These are phyloP conservation scores for Alnus rubra DNA, from an alignment of 306 rosid genomes.

Conservation along the genomic window DNA sequence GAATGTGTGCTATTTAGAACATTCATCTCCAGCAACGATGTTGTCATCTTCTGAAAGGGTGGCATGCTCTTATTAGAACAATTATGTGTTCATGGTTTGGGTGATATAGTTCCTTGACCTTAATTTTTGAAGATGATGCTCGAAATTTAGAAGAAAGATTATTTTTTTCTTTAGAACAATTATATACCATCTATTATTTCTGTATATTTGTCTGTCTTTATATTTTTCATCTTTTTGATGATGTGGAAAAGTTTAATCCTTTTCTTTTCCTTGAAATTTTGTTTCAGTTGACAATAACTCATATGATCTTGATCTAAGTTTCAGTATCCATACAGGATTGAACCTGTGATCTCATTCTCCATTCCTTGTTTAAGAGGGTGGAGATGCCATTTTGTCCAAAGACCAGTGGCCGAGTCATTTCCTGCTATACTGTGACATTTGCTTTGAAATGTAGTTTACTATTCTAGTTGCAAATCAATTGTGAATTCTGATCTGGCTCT, in stretches of 20 bases:
- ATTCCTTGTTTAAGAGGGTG: not conserved
- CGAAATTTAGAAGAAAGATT: not conserved
- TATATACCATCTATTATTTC: not conserved
- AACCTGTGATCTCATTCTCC: not conserved
- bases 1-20: not conserved
- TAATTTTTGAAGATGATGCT: not conserved
- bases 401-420: not conserved
- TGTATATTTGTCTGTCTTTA: not conserved
- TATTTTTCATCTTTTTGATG: not conserved
- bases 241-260: not conserved
- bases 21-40: not conserved
- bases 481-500: constrained; percentile 20
- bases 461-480: not conserved
- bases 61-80: not conserved
- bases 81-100: not conserved
- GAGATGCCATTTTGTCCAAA: not conserved
- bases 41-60: not conserved
- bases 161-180: not conserved
- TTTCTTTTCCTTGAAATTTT: not conserved
- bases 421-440: not conserved
- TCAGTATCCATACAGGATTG: not conserved
- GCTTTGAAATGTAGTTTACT: not conserved
- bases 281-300: not conserved
- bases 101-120: not conserved
- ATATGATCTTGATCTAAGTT: not conserved